Conservation (phyloP, 495 filamentous ascomycete species). For the Friedmanniomyces simplex region DNA sequence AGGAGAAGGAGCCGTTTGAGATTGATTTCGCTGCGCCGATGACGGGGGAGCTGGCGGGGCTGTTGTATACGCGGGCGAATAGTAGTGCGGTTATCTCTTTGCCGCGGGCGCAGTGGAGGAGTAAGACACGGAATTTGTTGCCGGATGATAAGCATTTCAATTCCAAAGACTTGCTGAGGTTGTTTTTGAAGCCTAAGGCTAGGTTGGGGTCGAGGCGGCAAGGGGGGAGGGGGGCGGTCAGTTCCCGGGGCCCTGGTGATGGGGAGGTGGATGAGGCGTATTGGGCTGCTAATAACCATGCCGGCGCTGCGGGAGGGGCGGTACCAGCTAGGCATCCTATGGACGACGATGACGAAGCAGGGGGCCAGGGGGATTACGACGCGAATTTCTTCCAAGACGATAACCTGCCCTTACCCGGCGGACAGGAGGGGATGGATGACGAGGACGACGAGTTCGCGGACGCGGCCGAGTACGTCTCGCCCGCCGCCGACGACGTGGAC, state of each 20-base stretch:
- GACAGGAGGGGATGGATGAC: constrained; percentile 62
- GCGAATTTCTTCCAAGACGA: constrained; percentile 98
- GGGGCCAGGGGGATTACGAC: constrained; percentile 62
- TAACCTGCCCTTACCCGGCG: constrained; percentile 53
- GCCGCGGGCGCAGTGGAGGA: constrained; percentile 89
- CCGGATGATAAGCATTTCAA: constrained; percentile 99
- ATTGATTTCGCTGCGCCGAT: constrained; percentile 78
- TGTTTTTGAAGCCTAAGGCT: constrained; percentile 93
- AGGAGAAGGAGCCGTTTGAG: constrained; percentile 93
- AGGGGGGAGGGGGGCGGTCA: constrained; percentile 24
- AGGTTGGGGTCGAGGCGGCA: constrained; percentile 45
- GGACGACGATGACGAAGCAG: constrained; percentile 41
- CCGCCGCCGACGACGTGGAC: constrained; percentile 46
- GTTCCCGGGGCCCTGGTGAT: constrained; percentile 32
- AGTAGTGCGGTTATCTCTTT: constrained; percentile 73
- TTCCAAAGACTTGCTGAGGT: constrained; percentile 71
- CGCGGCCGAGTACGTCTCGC: constrained; percentile 80
- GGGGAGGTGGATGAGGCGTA: constrained; percentile 88
- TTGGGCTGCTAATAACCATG: constrained; percentile 55
- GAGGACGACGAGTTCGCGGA: constrained; percentile 85
- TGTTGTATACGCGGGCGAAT: constrained; percentile 73
- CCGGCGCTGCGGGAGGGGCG: constrained; percentile 9
- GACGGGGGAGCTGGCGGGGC: constrained; percentile 57
- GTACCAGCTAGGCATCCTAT: constrained; percentile 27
- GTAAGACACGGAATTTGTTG: constrained; percentile 81